Base-by-base conservation (phyloP, 2,329 filamentous ascomycete genomes). In the Alternaria arbusti region DNA sequence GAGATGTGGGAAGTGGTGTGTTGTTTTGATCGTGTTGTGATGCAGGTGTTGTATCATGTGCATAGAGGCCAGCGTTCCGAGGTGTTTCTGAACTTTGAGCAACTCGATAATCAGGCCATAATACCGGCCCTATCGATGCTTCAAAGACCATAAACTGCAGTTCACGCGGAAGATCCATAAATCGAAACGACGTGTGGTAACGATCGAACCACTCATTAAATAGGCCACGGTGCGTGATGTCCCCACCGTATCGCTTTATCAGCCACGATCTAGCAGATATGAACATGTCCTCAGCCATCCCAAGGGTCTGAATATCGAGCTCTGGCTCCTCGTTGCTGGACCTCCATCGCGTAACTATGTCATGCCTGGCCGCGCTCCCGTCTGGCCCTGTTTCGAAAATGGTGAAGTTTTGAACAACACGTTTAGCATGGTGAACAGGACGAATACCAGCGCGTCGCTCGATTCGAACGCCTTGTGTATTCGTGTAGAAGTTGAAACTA, bases 201-300 rank as follows among this genome's bases (percentile, higher is more conserved):
- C 0, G 36, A 6, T 40, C 36, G n/a, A 40, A 40, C 36, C 36
- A 40, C 36, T 40, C 32, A 1, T 40, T 2, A 1, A 40, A 2
- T 10, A 40, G 1, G 15, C 1, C 15, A 0, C 32, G 15, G 2
- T 1, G 15, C 0, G 32, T n/a, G 15, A n/a, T 9, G 1, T 40
- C 32, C 2, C 36, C 36, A 2, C 36, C n/a, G 10, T 40, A 40
- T 40, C 3, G 5, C 1, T 40, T 5, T n/a, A 10, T 3, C 8
- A 40, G 36, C 36, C 36, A 40, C 2, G 36, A 40, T 40, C 36
- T 17, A 4, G 36, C 36, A 40, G 36, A 8, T 10, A 26, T 26
- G 26, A 8, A 10, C 2, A 40, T n/a, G 7, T 7, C 5, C 32
- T 40, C 32, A 3, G 32, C 9, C 7, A 0, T 40, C 5, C 4